Conservation (phyloP, 1,139 yeast genomes). For the Saccharomyces hybrid region DNA sequence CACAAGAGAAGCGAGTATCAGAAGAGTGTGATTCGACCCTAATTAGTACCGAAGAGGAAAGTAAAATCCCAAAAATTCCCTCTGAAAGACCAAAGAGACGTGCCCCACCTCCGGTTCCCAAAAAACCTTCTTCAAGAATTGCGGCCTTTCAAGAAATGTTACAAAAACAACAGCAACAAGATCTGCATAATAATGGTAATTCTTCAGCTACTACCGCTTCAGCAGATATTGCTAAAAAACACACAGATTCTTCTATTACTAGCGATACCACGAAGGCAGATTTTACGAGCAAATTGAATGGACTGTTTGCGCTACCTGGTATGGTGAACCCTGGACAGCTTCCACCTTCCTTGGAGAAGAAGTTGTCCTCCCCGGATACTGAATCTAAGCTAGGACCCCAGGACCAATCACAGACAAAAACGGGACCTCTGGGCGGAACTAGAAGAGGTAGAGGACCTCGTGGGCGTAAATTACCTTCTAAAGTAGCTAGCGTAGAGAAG, state of each 20-base stretch:
- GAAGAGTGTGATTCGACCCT: not conserved
- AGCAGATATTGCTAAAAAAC: conserved; percentile 9
- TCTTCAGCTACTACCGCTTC: conserved; percentile 18
- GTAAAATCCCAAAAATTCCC: conserved; percentile 1
- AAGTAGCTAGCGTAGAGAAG: conserved; percentile 41
- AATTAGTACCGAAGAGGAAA: not conserved
- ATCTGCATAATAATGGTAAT: conserved; percentile 8
- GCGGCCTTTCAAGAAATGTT: conserved; percentile 76
- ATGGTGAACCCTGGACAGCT: conserved; percentile 40
- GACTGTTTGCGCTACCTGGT: conserved; percentile 60
- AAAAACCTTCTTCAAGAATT: conserved; percentile 65
- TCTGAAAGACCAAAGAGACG: conserved; percentile 13
- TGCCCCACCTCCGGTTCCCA: conserved; percentile 60
- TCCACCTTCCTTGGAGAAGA: conserved; percentile 23
- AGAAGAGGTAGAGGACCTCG: conserved; percentile 68
- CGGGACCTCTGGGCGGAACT: conserved; percentile 5
- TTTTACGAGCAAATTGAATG: conserved; percentile 50
- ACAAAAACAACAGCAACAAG: conserved; percentile 36
- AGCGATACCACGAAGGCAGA: conserved; percentile 27
- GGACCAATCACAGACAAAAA: conserved; percentile 10
- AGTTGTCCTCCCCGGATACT: conserved; percentile 8
- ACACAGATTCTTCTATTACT: not conserved
- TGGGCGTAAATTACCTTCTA: conserved; percentile 64
- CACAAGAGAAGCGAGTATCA: not conserved
- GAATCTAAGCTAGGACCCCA: conserved; percentile 11